phyloP scores from a whole-genome alignment of 1,139 yeast genomes.

The Pichia sp. region DNA sequence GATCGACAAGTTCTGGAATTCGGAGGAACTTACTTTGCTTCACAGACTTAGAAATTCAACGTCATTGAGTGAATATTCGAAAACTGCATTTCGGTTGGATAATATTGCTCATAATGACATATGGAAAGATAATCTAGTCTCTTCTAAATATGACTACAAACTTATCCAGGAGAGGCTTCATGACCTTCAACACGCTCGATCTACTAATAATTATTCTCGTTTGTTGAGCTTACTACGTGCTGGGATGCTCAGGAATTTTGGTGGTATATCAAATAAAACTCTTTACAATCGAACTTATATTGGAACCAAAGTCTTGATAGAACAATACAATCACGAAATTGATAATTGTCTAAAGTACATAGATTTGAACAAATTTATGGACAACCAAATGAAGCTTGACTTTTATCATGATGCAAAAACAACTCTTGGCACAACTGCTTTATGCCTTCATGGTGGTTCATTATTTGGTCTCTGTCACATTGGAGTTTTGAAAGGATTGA shows the following conservation, averaged over 20 bases:
- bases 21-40: constrained; percentile 14
- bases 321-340: constrained; percentile 77
- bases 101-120: constrained; percentile 60
- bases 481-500: constrained; percentile 81
- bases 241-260: constrained; percentile 82
- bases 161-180: constrained; percentile 70
- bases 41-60: constrained; percentile 35
- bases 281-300: constrained; percentile 74
- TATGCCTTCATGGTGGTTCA: constrained; percentile 89
- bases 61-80: constrained; percentile 56
- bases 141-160: constrained; percentile 76
- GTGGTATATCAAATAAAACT: constrained; percentile 77
- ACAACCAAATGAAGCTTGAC: constrained; percentile 59
- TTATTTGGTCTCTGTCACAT: constrained; percentile 87
- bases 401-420: constrained; percentile 89
- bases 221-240: constrained; percentile 71
- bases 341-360: constrained; percentile 57
- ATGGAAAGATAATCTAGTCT: constrained; percentile 83
- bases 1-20: constrained; percentile 28
- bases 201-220: constrained; percentile 46
- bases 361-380: constrained; percentile 24
- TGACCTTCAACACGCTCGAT: constrained; percentile 55
- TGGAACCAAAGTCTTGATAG: constrained; percentile 84
- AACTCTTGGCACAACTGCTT: constrained; percentile 84
- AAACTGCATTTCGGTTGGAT: constrained; percentile 54